Evolutionary conservation across 306 rosid species (phyloP).

Genomic region (Vicia sativa): DNA sequence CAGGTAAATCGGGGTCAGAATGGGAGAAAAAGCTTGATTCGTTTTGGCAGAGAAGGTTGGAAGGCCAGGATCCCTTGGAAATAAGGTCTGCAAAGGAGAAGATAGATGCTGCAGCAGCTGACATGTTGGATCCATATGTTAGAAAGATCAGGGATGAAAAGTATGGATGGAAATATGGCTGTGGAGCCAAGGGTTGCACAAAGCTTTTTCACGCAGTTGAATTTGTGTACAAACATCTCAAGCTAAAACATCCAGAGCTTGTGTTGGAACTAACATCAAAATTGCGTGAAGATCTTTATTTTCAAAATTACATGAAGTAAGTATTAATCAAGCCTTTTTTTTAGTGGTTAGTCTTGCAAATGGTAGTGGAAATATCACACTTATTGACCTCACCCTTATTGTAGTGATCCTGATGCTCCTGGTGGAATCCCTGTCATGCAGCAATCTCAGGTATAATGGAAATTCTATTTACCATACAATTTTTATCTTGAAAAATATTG

Average conservation of each 20-base stretch:
- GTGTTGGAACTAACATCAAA: slow-evolving; percentile 78
- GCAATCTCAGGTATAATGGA: slow-evolving; percentile 73
- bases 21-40: slow-evolving; percentile 90
- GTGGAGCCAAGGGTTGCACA: slow-evolving; percentile 99
- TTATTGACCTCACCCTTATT: slow-evolving; percentile 34
- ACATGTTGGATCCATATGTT: slow-evolving; percentile 82
- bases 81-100: slow-evolving; percentile 94
- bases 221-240: slow-evolving; percentile 93
- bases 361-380: slow-evolving; percentile 21
- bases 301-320: slow-evolving; percentile 96
- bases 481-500: slow-evolving; percentile 28
- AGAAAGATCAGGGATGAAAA: slow-evolving; percentile 98
- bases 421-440: slow-evolving; percentile 98
- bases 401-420: slow-evolving; percentile 89
- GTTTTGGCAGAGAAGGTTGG: slow-evolving; percentile 84
- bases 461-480: slow-evolving; percentile 23
- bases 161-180: slow-evolving; percentile 99
- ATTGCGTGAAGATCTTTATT: slow-evolving; percentile 91
- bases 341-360: not conserved
- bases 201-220: slow-evolving; percentile 98
- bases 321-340: slow-evolving; percentile 38
- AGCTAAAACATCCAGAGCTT: slow-evolving; percentile 89
- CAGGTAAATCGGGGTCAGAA: slow-evolving; percentile 62
- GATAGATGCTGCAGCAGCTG: slow-evolving; percentile 90
- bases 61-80: slow-evolving; percentile 92